Evolutionary conservation across 1,284 basidiomycete genomes (phyloP).

Genomic region (Apiotrichum laibachii): DNA sequence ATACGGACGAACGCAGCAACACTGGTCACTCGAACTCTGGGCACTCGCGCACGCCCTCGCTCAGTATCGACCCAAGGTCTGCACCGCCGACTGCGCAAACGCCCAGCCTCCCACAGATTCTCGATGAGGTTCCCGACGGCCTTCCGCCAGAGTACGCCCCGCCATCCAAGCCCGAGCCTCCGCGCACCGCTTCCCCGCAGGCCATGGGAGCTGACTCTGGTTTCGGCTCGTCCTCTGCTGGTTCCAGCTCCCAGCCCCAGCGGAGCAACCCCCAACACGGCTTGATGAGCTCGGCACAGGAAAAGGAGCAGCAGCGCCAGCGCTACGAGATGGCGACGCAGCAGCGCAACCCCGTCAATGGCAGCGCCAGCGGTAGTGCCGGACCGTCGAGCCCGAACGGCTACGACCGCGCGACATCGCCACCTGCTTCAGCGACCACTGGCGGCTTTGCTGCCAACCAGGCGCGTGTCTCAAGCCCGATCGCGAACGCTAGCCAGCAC

Average conservation of each 20-base stretch:
- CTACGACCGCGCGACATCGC: background rate
- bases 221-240: background rate
- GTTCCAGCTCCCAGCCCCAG: background rate
- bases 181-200: background rate
- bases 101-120: background rate
- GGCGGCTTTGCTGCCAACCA: constrained; percentile 3
- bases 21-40: background rate
- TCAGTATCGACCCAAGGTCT: too few relatives aligned
- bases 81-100: background rate
- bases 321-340: constrained; percentile 32
- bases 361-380: background rate
- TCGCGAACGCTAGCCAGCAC: background rate
- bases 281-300: constrained; percentile 22
- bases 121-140: background rate
- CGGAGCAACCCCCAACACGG: background rate
- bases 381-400: background rate
- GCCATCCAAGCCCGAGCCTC: background rate
- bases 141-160: constrained; percentile 18
- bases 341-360: background rate
- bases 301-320: constrained; percentile 33
- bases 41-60: background rate
- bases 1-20: background rate
- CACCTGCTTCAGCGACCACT: background rate
- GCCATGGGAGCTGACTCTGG: background rate
- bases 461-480: background rate